Conservation (phyloP, 169 alveolate species). For the Eimeria sp. region DNA sequence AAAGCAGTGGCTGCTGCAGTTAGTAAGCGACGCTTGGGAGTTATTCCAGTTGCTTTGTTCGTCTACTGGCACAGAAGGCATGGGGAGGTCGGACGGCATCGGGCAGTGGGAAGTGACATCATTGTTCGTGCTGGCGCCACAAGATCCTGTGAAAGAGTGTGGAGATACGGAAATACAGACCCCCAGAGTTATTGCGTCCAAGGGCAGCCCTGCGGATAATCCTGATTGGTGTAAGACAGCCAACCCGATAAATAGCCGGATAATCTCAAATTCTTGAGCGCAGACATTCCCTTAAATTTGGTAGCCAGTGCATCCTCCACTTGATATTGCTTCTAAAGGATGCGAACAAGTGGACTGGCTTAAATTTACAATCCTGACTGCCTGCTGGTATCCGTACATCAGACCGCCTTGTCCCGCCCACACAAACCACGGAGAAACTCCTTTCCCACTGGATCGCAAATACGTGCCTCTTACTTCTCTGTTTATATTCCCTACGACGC, state of each 20-base stretch:
- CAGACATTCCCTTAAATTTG: not conserved
- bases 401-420: constrained; percentile 47
- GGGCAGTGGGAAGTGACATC: constrained; percentile 65
- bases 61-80: constrained; percentile 10
- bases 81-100: constrained; percentile 5
- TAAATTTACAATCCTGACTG: not conserved
- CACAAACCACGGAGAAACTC: constrained; percentile 34
- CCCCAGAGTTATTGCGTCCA: constrained; percentile 8
- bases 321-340: not conserved
- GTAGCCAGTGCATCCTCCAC: not conserved
- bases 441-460: constrained; percentile 72
- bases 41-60: not conserved
- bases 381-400: not conserved
- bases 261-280: not conserved
- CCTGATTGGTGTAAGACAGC: constrained; percentile 69
- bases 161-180: not conserved
- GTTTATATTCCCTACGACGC: constrained; percentile 38
- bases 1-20: constrained; percentile 67
- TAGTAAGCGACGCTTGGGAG: constrained; percentile 42
- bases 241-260: not conserved
- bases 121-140: constrained; percentile 49
- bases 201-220: constrained; percentile 55
- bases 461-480: constrained; percentile 43
- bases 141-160: not conserved
- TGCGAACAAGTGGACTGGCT: not conserved